phyloP scores from a whole-genome alignment of 176 grass and related monocot species.

The Pontederia paniculata region DNA sequence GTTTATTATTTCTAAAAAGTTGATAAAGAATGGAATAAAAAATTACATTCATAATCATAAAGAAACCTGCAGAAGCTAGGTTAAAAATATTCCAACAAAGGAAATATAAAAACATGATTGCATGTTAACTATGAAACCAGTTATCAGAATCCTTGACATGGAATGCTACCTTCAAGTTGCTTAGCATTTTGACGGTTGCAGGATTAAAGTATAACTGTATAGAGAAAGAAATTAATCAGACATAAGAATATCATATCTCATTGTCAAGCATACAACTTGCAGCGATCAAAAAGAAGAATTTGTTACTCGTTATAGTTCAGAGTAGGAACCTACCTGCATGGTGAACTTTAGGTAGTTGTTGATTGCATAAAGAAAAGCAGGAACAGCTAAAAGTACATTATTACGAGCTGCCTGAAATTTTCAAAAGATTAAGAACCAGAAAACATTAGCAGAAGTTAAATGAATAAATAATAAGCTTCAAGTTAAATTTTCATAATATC shows the following conservation, averaged over 20 bases:
- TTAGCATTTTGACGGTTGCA: slow-evolving; percentile 20
- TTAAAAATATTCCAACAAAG: no score
- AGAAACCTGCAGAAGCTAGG: no score
- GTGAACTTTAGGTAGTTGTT: slow-evolving; percentile 19
- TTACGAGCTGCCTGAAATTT: slow-evolving; percentile 14
- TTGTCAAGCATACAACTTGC: neutral
- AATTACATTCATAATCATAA: no score
- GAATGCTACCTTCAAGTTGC: slow-evolving; percentile 18
- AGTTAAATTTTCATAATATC: neutral
- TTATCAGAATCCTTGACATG: neutral
- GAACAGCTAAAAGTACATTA: slow-evolving; percentile 20
- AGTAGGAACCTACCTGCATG: slow-evolving; percentile 4
- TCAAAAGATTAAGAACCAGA: neutral
- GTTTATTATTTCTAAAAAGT: no score
- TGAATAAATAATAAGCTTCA: neutral
- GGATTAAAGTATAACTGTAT: slow-evolving; percentile 21
- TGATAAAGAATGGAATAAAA: no score
- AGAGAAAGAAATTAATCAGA: neutral
- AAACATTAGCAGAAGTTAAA: neutral
- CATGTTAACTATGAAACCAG: neutral
- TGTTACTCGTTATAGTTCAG: neutral
- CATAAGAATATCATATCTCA: neutral
- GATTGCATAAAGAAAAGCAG: slow-evolving; percentile 16
- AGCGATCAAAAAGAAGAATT: neutral
- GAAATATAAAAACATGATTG: no score